Conservation (phyloP, 163 green algal genomes). For the Volvox carteri region DNA sequence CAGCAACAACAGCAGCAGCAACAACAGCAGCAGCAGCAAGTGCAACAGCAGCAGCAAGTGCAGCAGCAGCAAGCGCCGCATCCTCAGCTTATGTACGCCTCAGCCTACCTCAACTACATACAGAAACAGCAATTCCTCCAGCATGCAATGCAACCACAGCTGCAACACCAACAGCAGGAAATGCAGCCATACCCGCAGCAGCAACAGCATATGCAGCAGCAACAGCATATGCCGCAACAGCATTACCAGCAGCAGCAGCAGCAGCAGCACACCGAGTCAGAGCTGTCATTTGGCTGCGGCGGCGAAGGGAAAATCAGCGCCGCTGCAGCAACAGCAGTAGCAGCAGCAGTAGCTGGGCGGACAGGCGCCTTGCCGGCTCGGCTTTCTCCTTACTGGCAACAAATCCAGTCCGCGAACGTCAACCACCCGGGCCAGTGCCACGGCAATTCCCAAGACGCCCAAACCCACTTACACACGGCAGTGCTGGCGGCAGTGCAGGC, state of each 20-base stretch:
- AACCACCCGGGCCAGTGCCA: too few species aligned
- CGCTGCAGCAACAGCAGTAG: not conserved
- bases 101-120: too few species aligned
- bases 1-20: not conserved
- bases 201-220: not conserved
- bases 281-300: not conserved
- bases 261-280: not conserved
- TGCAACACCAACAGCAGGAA: constrained; percentile 14
- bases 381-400: not conserved
- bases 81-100: not conserved
- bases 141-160: not conserved
- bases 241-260: not conserved
- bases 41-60: constrained; percentile 6
- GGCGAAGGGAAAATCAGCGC: not conserved
- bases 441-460: not conserved
- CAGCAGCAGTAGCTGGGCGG: not conserved
- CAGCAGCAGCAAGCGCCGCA: not conserved
- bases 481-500: not conserved
- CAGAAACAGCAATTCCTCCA: not conserved
- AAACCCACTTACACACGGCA: not conserved
- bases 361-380: not conserved
- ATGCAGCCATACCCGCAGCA: not conserved
- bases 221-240: not conserved
- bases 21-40: not conserved
- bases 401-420: too few species aligned